Percentiles rank a stretch among this genome's conserved stretches.
phyloP scores from a whole-genome alignment of 1,139 yeast genomes.

The Kodamaea alishanica region DNA sequence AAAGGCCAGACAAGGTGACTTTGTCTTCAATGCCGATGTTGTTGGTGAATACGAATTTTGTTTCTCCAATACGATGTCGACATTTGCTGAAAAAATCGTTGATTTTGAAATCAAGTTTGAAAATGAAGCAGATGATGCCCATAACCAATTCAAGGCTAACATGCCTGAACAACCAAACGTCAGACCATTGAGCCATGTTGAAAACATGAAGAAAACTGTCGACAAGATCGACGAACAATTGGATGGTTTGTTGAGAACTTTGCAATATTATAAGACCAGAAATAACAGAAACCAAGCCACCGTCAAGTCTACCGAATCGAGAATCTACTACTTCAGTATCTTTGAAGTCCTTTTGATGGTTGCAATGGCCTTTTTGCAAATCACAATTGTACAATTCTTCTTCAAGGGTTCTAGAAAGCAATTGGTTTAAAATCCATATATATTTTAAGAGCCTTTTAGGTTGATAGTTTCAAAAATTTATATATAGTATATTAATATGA shows the following conservation, averaged over 20 bases:
- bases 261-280: conserved; percentile 88
- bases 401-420: conserved; percentile 84
- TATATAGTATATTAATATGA: not conserved
- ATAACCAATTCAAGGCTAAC: conserved; percentile 50
- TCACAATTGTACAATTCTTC: conserved; percentile 77
- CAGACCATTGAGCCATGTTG: conserved; percentile 55
- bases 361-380: conserved; percentile 82
- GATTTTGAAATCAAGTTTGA: conserved; percentile 78
- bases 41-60: conserved; percentile 92
- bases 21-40: conserved; percentile 62
- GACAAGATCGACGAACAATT: conserved; percentile 65
- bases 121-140: conserved; percentile 33
- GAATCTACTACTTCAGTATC: conserved; percentile 81
- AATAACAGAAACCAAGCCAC: conserved; percentile 90
- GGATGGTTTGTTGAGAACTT: conserved; percentile 57
- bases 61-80: conserved; percentile 82
- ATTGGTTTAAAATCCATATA: conserved; percentile 45
- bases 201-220: conserved; percentile 57
- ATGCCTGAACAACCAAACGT: conserved; percentile 63
- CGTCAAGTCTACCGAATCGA: conserved; percentile 80
- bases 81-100: conserved; percentile 81
- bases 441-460: not conserved
- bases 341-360: conserved; percentile 80
- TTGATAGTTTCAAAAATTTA: not conserved
- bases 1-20: conserved; percentile 83